Evolutionary conservation across 805 yeast species (phyloP).

Genomic region (Metschnikowia orientalis): DNA sequence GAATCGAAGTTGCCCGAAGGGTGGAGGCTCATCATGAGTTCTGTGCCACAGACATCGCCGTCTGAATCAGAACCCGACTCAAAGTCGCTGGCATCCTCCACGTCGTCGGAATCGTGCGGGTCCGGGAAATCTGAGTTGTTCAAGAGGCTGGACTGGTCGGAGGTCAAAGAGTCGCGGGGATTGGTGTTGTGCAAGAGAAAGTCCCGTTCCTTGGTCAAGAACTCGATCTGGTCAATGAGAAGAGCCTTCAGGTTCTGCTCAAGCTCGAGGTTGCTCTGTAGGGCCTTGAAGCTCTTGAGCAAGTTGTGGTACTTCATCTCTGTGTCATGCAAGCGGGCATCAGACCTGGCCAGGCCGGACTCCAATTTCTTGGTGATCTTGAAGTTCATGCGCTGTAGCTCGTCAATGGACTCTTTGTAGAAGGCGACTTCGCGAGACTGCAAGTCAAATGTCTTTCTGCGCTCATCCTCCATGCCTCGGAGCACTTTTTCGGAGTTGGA

Average conservation of each 20-base stretch:
- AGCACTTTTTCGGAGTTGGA: slow-evolving; percentile 26
- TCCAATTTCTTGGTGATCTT: slow-evolving; percentile 20
- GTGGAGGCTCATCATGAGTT: slow-evolving; percentile 22
- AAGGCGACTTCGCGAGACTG: slow-evolving; percentile 27
- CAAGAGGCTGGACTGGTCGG: slow-evolving; percentile 1
- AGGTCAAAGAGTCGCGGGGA: slow-evolving; percentile 3
- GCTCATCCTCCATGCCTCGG: slow-evolving; percentile 27
- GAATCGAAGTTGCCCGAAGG: slow-evolving; percentile 18
- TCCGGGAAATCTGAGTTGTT: slow-evolving; percentile 3
- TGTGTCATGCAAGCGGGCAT: slow-evolving; percentile 5
- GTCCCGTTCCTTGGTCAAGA: slow-evolving; percentile 35
- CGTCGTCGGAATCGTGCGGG: slow-evolving; percentile 1
- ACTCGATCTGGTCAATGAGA: slow-evolving; percentile 53
- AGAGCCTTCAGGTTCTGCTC: slow-evolving; percentile 49
- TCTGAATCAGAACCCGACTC: slow-evolving; percentile 18
- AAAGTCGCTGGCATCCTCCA: slow-evolving; percentile 8
- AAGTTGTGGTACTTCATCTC: slow-evolving; percentile 28
- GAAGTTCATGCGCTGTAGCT: slow-evolving; percentile 22
- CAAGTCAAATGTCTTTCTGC: slow-evolving; percentile 24
- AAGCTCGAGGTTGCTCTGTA: slow-evolving; percentile 48
- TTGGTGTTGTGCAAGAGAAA: slow-evolving; percentile 10
- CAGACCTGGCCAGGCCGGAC: slow-evolving; percentile 6
- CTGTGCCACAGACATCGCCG: slow-evolving; percentile 20
- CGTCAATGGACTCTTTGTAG: slow-evolving; percentile 32
- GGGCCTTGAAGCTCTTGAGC: slow-evolving; percentile 33